A percentile compares a stretch with the other conserved stretches of the same genome.
Evolutionary conservation across 164 flowering plant genomes (phyloP).

Genomic region (Cinnamomum micranthum): DNA sequence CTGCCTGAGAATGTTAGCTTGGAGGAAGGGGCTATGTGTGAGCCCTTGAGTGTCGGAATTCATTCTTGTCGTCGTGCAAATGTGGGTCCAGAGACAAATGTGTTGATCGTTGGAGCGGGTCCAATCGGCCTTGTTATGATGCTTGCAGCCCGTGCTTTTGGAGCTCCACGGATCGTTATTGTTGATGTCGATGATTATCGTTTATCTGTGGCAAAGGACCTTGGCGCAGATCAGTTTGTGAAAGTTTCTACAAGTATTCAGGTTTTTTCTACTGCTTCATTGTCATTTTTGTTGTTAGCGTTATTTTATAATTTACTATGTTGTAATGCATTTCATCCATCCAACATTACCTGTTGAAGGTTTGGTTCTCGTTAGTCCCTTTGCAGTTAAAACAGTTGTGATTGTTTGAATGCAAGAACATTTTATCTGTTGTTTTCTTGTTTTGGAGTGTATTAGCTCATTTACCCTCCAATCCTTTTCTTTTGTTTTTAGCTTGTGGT

Average conservation of each 20-base stretch:
- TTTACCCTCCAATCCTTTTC: no score
- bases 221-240: constrained; percentile 70
- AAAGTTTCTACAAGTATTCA: constrained; percentile 64
- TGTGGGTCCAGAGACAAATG: constrained; percentile 77
- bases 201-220: constrained; percentile 73
- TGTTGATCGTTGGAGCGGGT: constrained; percentile 88
- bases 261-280: constrained; percentile 29
- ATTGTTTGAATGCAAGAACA: not conserved
- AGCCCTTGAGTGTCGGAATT: constrained; percentile 93
- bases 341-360: not conserved
- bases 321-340: not conserved
- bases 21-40: constrained; percentile 99
- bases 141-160: constrained; percentile 89
- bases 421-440: not conserved
- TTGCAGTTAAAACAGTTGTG: not conserved
- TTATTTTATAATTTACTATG: not conserved
- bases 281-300: not conserved
- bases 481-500: no score
- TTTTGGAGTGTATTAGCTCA: no score
- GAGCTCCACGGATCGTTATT: constrained; percentile 68
- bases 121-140: constrained; percentile 91
- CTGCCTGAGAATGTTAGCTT: constrained; percentile 90
- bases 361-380: not conserved
- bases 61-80: constrained; percentile 90
- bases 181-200: constrained; percentile 83